Evolutionary conservation across 257 asterid species (phyloP).

Genomic region (Parsonsia alboflavescens): DNA sequence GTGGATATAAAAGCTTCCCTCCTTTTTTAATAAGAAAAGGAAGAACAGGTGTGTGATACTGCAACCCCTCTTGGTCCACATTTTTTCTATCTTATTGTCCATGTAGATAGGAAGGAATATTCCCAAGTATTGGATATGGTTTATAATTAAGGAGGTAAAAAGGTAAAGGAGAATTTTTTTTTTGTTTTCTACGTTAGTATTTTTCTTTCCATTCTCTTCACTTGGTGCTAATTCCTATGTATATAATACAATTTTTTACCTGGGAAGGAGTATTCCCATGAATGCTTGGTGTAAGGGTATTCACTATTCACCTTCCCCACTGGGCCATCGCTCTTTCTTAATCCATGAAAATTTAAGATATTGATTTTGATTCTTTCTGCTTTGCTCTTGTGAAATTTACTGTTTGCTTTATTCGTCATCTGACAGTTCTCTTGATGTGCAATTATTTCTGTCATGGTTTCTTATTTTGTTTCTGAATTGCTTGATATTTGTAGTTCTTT

Average conservation of each 20-base stretch:
- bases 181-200: no score
- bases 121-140: neutral
- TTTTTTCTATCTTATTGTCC: neutral
- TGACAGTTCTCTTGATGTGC: neutral
- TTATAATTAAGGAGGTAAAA: neutral
- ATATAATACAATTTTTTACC: neutral
- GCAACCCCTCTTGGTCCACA: neutral
- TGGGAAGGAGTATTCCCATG: neutral
- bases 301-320: neutral
- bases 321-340: neutral
- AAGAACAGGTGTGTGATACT: neutral
- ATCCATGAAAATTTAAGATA: no score
- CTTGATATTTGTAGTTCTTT: constrained; percentile 51
- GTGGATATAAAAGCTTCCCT: neutral
- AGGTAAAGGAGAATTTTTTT: neutral
- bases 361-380: neutral
- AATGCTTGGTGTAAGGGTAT: neutral
- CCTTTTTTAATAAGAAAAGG: neutral
- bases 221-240: neutral
- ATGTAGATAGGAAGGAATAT: neutral
- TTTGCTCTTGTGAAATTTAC: neutral
- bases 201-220: no score
- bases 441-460: neutral
- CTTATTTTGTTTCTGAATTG: neutral
- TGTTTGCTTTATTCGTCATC: neutral